Conservation (phyloP, 192 early-diverging fungal species). For the Mortierella claussenii region DNA sequence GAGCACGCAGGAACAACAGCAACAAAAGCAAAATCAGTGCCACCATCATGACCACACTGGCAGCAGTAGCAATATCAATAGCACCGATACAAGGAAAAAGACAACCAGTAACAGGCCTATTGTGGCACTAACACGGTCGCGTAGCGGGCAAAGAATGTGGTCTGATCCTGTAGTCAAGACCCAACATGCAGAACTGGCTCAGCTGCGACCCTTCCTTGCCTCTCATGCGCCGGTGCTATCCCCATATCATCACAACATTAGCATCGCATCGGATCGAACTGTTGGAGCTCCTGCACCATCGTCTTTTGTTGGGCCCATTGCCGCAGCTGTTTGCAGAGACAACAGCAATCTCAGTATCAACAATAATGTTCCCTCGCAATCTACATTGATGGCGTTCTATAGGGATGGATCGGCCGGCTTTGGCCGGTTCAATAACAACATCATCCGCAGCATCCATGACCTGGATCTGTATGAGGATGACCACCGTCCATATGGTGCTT, state of each 20-base stretch:
- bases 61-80: neutral
- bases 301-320: neutral
- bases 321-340: constrained; percentile 16
- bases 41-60: too few species aligned
- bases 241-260: neutral
- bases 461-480: constrained; percentile 34
- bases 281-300: too few species aligned
- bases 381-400: constrained; percentile 8
- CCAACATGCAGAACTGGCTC: neutral
- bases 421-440: constrained; percentile 7
- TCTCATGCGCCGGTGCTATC: neutral
- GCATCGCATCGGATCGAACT: neutral
- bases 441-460: constrained; percentile 20
- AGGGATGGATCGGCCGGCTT: neutral
- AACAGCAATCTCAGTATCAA: too few species aligned
- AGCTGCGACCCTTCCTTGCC: neutral
- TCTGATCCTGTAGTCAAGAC: constrained; percentile 19
- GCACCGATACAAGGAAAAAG: constrained; percentile 3
- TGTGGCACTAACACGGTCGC: constrained; percentile 11
- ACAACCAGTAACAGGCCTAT: neutral
- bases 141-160: constrained; percentile 33
- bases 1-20: too few species aligned
- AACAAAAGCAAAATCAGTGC: too few species aligned
- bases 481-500: neutral
- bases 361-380: constrained; percentile 20